Conservation (phyloP, 108 stramenopile species). For the Schizochytrium sp. region DNA sequence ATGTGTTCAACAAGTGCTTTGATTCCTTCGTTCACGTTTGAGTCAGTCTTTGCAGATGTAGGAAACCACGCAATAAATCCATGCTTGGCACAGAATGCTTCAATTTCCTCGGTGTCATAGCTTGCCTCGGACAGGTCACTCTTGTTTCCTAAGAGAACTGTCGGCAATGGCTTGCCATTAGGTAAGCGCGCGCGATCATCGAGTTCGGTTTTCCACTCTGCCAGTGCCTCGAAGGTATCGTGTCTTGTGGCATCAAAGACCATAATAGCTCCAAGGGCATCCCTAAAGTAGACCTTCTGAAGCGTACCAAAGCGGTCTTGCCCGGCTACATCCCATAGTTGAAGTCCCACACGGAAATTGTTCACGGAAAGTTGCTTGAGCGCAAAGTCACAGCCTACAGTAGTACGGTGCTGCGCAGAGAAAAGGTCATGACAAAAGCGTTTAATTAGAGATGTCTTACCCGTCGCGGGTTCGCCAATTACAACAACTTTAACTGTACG, state of each 20-base stretch:
- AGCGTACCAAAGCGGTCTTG: slow-evolving; percentile 62
- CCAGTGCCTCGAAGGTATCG: slow-evolving; percentile 66
- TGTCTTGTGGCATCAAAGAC: slow-evolving; percentile 68
- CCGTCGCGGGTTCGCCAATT: slow-evolving; percentile 70
- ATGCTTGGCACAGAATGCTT: slow-evolving; percentile 26
- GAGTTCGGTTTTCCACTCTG: slow-evolving; percentile 70
- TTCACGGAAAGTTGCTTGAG: slow-evolving; percentile 70
- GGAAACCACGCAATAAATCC: slow-evolving; percentile 55
- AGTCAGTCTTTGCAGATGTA: slow-evolving; percentile 58
- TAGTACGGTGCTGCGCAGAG: slow-evolving; percentile 69
- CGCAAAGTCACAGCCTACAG: slow-evolving; percentile 72
- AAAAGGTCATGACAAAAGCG: slow-evolving; percentile 71
- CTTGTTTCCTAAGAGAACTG: slow-evolving; percentile 70
- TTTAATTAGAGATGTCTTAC: slow-evolving; percentile 73
- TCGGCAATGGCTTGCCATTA: slow-evolving; percentile 69
- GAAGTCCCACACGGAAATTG: slow-evolving; percentile 6
- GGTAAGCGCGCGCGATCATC: slow-evolving; percentile 69
- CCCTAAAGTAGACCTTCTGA: slow-evolving; percentile 67
- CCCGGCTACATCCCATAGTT: slow-evolving; percentile 64
- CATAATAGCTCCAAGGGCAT: slow-evolving; percentile 69
- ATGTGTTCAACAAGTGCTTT: slow-evolving; percentile 30
- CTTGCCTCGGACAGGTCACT: not conserved
- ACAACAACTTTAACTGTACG: slow-evolving; percentile 70
- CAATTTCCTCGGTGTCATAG: not conserved
- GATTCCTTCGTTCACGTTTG: slow-evolving; percentile 5